Evolutionary conservation across 345 rosid genomes (phyloP), one percentile per base, ranked within the genome.

Genomic region (Eucalyptus lansdowneana): DNA sequence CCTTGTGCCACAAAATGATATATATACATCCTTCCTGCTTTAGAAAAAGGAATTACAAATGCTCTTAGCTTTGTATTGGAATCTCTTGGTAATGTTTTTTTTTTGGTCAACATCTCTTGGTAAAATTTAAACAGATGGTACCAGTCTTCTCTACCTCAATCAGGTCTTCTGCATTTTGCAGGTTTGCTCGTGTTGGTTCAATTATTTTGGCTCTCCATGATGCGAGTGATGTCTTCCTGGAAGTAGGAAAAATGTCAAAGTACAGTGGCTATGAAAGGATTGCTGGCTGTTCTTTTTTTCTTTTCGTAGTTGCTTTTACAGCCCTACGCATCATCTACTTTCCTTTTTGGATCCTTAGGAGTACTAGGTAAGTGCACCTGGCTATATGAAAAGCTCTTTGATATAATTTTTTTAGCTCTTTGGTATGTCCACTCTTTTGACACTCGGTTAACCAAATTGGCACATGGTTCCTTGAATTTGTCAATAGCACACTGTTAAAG

Each of bases 201-300:
- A 90, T 95, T 88, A 91, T 95, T 89, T 90, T 96, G 86, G 97
- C 97, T 80, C 93, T 96, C 89, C 98, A 96, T 89, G 98, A 96
- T 17, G 98, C 93, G 12, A 93, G 92, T 86, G 98, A 97, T 92
- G 93, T 94, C 87, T 94, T 95, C 93, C 90, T 97, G 87, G 99
- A 97, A 93, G 80, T 94, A 4, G 98, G 93, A 87, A 97, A 97
- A 93, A 95, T 97, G 97, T 97, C 98, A n/a, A 95, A 93, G 89
- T 97, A 96, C 87, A 93, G 96, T 85, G 98, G 99, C 86, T 92
- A 90, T 50, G 96, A 97, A 90, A 42, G 90, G 90, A 83, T 91
- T 50, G 94, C 98, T 62, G 93, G 94, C 92, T 42, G 93, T 76
- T 92, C 90, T 14, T 96, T 96, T 87, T 40, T 93, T 86, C 87